These are phyloP conservation scores for Kokia cookei DNA, from an alignment of 441 rosid genomes.

Conservation along the genomic window DNA sequence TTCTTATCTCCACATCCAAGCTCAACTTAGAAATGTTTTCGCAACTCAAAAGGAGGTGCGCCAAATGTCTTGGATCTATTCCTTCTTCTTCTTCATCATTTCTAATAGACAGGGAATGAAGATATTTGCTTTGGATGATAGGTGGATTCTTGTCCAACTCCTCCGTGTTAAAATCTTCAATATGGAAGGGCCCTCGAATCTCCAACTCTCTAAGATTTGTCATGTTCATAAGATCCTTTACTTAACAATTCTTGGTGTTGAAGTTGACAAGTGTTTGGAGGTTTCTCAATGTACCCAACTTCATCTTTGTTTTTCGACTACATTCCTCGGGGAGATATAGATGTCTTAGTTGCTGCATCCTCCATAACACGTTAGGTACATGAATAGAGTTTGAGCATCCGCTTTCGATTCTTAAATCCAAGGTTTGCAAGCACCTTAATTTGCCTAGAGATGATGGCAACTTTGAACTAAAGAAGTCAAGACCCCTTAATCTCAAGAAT, in stretches of 20 bases:
- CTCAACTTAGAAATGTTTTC: background rate
- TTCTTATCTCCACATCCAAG: background rate
- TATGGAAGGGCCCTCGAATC: background rate
- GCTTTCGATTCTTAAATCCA: background rate
- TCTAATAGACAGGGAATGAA: background rate
- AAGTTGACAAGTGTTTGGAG: background rate
- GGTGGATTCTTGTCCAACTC: background rate
- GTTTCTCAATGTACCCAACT: background rate
- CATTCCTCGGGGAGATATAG: background rate
- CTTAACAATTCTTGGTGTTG: background rate
- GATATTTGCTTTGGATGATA: background rate
- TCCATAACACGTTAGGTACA: background rate
- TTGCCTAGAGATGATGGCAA: background rate
- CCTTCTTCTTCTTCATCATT: background rate
- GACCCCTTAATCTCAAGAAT: no score
- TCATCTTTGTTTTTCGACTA: background rate
- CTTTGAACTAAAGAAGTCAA: no score
- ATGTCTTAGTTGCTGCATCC: background rate
- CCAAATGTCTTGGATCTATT: background rate
- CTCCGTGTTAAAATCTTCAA: background rate
- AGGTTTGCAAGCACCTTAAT: background rate
- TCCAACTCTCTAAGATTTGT: background rate
- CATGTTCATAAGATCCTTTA: background rate
- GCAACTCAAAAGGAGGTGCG: background rate
- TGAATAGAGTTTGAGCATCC: no score